Percentiles rank a stretch among this genome's conserved stretches.
phyloP scores from a whole-genome alignment of 192 early-diverging fungal genomes.

The Jimgerdemannia flammicorona region DNA sequence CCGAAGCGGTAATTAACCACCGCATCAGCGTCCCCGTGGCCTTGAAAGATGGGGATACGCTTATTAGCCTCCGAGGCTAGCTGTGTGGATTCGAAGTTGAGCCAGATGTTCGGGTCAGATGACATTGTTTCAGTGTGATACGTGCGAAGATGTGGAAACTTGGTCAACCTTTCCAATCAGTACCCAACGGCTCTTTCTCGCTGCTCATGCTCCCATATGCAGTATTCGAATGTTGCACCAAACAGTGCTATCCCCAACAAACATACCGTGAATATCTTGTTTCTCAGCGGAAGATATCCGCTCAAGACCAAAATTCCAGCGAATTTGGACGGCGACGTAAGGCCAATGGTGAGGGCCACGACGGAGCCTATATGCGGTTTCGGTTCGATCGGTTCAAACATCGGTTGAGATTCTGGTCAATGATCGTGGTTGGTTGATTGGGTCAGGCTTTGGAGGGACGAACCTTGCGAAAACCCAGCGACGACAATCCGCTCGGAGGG shows the following conservation, averaged over 20 bases:
- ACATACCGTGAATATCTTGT: constrained; percentile 42
- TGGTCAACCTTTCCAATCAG: too few relatives aligned
- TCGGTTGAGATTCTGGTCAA: not conserved
- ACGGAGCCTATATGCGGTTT: constrained; percentile 44
- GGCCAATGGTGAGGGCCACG: constrained; percentile 63
- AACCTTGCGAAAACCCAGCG: constrained; percentile 91
- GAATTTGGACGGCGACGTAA: constrained; percentile 67
- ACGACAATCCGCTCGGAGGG: constrained; percentile 81
- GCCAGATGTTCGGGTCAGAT: too few relatives aligned
- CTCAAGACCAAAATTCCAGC: constrained; percentile 72
- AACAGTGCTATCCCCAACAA: not conserved
- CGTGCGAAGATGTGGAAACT: too few relatives aligned
- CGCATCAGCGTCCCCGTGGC: constrained; percentile 76
- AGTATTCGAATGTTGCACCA: too few relatives aligned
- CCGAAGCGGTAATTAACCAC: constrained; percentile 76
- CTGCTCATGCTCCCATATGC: too few relatives aligned
- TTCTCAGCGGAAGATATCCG: constrained; percentile 69
- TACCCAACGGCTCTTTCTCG: not conserved
- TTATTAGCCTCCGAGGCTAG: constrained; percentile 59
- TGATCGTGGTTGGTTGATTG: not conserved
- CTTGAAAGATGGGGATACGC: constrained; percentile 76
- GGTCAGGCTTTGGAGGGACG: not conserved
- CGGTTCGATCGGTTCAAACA: constrained; percentile 9
- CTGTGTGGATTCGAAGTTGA: constrained; percentile 15
- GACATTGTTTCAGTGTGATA: not conserved